Base-by-base conservation (phyloP, 2,329 filamentous ascomycete species). In the Capronia epimyces region DNA sequence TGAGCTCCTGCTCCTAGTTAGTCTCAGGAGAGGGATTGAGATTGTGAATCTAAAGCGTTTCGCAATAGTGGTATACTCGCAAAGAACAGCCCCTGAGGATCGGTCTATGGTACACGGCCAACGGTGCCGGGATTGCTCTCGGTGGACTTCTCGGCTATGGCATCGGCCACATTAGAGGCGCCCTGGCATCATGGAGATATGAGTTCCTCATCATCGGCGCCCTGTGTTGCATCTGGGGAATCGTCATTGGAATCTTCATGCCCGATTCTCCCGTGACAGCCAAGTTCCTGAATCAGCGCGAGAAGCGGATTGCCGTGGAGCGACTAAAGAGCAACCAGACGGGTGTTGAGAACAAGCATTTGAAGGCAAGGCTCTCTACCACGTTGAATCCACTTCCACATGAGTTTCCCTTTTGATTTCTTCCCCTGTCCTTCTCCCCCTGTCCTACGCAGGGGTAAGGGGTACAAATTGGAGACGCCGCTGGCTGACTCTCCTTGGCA, bases 141-240 rank as follows among this genome's bases (percentile, higher is more conserved):
- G 76, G 76, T 7, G 77, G 77, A 20, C 53, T 64, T 6, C 50
- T 66, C 12, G 63, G 61, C 18, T 66, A 66, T 46, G 65, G 58
- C 18, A 63, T 66, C 21, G 62, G 61, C 9, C 61, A 63, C 36
- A 63, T 62, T 57, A 69, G 72, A 32, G 79, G 77, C 12, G 68
- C 71, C 1, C 69, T 85, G 16, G 71, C 75, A 0, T 77, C 75
- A 0, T 86, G 82, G 82, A 80, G 79, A 61, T 86, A 82, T 56
- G 81, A 86, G 48, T 86, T 86, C 62, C 66, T 87, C 13, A 75
- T 86, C n/a, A 81, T 81, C 53, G 70, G 71, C 6, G 71, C 77
- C 1, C 69, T 84, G 9, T 84, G 80, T 51, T 71, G 77, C 13
- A 51, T 71, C 10, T 85, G 81, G 75, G 82, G 78, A 1, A 71